phyloP scores from a whole-genome alignment of 208 protist genomes.

The Lotmaria passim region DNA sequence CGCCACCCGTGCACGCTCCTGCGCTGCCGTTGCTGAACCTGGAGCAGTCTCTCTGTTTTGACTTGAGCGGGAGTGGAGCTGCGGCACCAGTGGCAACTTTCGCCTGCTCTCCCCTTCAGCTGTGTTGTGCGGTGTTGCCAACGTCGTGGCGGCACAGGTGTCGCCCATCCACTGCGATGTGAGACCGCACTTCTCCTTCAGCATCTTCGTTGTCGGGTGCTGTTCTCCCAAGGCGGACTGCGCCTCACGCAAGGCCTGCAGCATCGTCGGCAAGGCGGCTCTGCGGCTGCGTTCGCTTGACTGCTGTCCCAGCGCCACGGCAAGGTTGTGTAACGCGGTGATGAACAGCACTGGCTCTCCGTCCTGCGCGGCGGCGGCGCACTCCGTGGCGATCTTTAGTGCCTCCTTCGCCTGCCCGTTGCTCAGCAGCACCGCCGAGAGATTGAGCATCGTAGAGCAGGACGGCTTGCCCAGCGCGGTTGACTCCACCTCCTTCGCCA shows the following conservation, averaged over 20 bases:
- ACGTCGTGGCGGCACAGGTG: background rate
- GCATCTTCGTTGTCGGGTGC: constrained; percentile 75
- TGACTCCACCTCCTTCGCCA: constrained; percentile 66
- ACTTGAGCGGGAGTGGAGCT: no score
- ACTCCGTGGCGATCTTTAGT: constrained; percentile 66
- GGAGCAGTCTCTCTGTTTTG: background rate
- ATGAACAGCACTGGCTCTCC: constrained; percentile 72
- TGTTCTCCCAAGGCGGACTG: constrained; percentile 53
- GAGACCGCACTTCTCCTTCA: constrained; percentile 70
- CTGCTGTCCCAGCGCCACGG: constrained; percentile 74
- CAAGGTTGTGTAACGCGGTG: constrained; percentile 85
- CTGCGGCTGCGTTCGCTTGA: constrained; percentile 38
- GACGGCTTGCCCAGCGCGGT: constrained; percentile 65
- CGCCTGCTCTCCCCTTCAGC: background rate
- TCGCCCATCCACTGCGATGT: constrained; percentile 40
- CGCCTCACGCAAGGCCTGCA: constrained; percentile 68
- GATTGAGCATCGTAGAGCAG: constrained; percentile 88
- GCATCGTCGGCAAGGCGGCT: constrained; percentile 70
- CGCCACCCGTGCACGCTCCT: constrained; percentile 36
- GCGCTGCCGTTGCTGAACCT: background rate
- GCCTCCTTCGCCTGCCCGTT: constrained; percentile 56
- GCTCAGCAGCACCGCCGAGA: constrained; percentile 78
- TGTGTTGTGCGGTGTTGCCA: background rate
- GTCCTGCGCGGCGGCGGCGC: constrained; percentile 55
- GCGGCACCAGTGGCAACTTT: background rate